phyloP scores from a whole-genome alignment of 164 flowering plant genomes.

The Stephania yunnanensis region DNA sequence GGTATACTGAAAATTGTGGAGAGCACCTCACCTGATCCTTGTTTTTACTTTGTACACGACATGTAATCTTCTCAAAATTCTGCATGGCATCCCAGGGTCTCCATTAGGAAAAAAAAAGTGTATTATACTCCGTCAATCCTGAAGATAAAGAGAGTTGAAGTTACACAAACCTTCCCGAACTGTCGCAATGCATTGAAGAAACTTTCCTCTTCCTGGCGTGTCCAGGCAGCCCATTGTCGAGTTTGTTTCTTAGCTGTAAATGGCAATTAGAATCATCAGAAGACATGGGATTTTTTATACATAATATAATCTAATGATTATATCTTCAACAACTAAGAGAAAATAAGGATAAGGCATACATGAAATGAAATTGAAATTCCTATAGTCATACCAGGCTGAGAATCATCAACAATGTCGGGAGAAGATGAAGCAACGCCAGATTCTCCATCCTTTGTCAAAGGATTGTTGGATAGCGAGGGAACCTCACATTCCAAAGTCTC shows the following conservation, averaged over 20 bases:
- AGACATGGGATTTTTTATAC: neutral
- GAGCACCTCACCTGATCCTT: slow-evolving; percentile 78
- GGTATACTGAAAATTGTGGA: neutral
- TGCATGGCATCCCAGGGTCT: slow-evolving; percentile 25
- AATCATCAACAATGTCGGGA: slow-evolving; percentile 12
- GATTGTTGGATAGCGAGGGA: slow-evolving; percentile 10
- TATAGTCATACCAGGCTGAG: slow-evolving; percentile 22
- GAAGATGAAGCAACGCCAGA: slow-evolving; percentile 15
- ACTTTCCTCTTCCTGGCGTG: slow-evolving; percentile 93
- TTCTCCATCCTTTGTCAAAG: slow-evolving; percentile 17
- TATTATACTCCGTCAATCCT: neutral
- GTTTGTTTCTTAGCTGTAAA: slow-evolving; percentile 67
- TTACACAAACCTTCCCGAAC: slow-evolving; percentile 87
- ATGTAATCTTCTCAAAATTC: slow-evolving; percentile 99
- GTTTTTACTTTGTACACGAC: slow-evolving; percentile 91
- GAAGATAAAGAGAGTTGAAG: neutral
- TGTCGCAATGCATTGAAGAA: slow-evolving; percentile 94
- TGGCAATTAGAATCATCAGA: slow-evolving; percentile 1
- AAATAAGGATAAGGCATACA: neutral
- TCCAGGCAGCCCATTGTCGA: slow-evolving; percentile 99
- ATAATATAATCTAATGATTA: neutral
- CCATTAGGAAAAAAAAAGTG: slow-evolving; percentile 11
- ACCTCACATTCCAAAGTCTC: slow-evolving; percentile 12
- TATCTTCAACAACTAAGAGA: neutral
- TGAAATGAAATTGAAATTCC: neutral